Conservation (phyloP, 176 grass and related monocot genomes). For the Elaeis guineensis region DNA sequence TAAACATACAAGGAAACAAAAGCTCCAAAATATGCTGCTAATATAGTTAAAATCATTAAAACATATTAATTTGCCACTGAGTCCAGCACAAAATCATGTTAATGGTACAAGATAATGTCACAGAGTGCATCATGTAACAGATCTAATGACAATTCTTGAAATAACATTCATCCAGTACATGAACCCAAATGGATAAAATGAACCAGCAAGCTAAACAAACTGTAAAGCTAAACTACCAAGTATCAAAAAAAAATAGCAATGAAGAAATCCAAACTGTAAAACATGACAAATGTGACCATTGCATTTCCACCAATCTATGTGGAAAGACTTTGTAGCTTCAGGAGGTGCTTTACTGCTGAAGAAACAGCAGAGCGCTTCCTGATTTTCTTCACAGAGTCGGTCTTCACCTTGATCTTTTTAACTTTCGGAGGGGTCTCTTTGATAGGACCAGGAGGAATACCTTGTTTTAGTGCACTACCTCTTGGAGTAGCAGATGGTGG, state of each 20-base stretch:
- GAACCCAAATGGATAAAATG: not conserved
- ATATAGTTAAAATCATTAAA: no score
- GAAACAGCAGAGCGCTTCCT: constrained; percentile 46
- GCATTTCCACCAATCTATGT: constrained; percentile 21
- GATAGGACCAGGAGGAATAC: constrained; percentile 68
- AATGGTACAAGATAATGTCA: not conserved
- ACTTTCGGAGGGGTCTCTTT: constrained; percentile 34
- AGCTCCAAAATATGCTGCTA: no score
- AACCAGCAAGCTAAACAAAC: not conserved
- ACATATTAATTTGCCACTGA: no score
- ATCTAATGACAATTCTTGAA: not conserved
- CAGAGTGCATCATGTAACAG: not conserved
- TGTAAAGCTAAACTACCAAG: constrained; percentile 42
- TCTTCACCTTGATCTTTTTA: constrained; percentile 58
- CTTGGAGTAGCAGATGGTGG: constrained; percentile 85
- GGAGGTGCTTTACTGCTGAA: constrained; percentile 57
- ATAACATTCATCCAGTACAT: constrained; percentile 1
- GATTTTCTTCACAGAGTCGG: constrained; percentile 67
- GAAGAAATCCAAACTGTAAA: constrained; percentile 5
- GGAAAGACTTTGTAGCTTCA: constrained; percentile 68
- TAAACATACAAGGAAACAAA: no score
- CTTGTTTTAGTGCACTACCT: constrained; percentile 90
- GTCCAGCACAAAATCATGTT: not conserved
- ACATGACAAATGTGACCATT: constrained; percentile 6
- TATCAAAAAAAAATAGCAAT: constrained; percentile 24